Evolutionary conservation across 2,329 filamentous ascomycete species (phyloP).

Genomic region (Neonectria faginata): DNA sequence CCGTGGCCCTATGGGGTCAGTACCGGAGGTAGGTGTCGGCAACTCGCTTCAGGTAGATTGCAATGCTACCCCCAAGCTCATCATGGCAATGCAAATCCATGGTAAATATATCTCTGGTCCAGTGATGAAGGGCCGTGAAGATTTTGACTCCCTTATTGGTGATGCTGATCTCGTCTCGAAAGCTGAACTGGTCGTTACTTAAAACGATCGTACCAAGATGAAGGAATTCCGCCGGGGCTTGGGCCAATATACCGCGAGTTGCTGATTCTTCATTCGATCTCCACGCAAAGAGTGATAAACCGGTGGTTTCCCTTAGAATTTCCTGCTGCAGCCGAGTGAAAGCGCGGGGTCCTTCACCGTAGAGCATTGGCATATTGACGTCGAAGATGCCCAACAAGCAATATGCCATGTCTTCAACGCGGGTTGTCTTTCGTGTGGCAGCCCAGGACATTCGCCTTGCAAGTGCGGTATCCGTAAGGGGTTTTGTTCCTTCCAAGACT

Average conservation of each 20-base stretch:
- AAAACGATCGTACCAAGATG: background rate
- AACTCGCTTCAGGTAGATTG: background rate
- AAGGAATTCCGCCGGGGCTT: background rate
- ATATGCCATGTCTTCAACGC: constrained; percentile 1
- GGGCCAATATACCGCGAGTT: background rate
- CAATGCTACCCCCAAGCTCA: background rate
- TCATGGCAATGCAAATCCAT: background rate
- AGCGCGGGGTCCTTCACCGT: background rate
- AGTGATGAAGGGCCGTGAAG: background rate
- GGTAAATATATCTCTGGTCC: no score
- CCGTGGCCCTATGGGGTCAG: background rate
- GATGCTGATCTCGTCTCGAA: constrained; percentile 1
- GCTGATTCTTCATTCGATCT: background rate
- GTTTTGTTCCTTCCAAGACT: background rate
- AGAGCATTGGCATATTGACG: background rate
- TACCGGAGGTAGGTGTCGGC: background rate
- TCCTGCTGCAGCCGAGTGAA: background rate
- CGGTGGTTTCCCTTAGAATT: background rate
- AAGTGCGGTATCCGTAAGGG: background rate
- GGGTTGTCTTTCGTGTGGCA: background rate
- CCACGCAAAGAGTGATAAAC: background rate
- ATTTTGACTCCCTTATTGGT: constrained; percentile 2
- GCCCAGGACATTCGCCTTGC: background rate
- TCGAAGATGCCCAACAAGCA: background rate
- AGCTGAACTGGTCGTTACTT: background rate